Evolutionary conservation across 768 basidiomycete genomes (phyloP).

Genomic region (Collybia sordida): DNA sequence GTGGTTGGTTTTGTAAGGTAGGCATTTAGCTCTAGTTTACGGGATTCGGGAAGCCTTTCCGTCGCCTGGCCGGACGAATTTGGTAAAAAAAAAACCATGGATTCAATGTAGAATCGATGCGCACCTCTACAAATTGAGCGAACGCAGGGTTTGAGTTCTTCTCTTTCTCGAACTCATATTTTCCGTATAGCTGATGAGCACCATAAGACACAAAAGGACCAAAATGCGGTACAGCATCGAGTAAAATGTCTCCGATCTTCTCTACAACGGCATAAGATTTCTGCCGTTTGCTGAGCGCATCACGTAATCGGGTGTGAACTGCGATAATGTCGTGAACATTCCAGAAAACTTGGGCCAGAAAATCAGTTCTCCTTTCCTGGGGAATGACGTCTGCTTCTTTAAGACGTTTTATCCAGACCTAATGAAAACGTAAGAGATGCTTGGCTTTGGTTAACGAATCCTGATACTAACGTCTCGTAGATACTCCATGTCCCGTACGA

Average conservation of each 20-base stretch:
- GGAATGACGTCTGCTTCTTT: slow-evolving; percentile 78
- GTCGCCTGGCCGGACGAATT: slow-evolving; percentile 56
- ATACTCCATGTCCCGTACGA: slow-evolving; percentile 97
- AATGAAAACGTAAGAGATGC: slow-evolving; percentile 1
- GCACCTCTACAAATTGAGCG: slow-evolving; percentile 92
- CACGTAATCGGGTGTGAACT: slow-evolving; percentile 89
- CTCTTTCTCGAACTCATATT: slow-evolving; percentile 99
- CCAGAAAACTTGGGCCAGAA: slow-evolving; percentile 96
- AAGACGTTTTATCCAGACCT: slow-evolving; percentile 91
- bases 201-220: slow-evolving; percentile 94
- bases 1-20: slow-evolving; percentile 99
- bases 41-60: slow-evolving; percentile 90
- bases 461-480: slow-evolving; percentile 83
- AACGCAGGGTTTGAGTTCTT: slow-evolving; percentile 91
- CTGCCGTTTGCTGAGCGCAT: slow-evolving; percentile 92
- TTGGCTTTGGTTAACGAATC: slow-evolving; percentile 1
- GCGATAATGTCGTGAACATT: slow-evolving; percentile 92
- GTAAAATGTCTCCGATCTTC: slow-evolving; percentile 85
- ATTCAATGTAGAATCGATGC: slow-evolving; percentile 22
- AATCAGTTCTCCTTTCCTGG: slow-evolving; percentile 71
- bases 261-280: slow-evolving; percentile 94
- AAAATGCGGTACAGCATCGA: slow-evolving; percentile 86
- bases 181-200: slow-evolving; percentile 95
- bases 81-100: not conserved
- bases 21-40: slow-evolving; percentile 95